Percentiles rank a stretch among this genome's conserved stretches.
Evolutionary conservation across 805 yeast genomes (phyloP).

Genomic region (Komagataella populi): DNA sequence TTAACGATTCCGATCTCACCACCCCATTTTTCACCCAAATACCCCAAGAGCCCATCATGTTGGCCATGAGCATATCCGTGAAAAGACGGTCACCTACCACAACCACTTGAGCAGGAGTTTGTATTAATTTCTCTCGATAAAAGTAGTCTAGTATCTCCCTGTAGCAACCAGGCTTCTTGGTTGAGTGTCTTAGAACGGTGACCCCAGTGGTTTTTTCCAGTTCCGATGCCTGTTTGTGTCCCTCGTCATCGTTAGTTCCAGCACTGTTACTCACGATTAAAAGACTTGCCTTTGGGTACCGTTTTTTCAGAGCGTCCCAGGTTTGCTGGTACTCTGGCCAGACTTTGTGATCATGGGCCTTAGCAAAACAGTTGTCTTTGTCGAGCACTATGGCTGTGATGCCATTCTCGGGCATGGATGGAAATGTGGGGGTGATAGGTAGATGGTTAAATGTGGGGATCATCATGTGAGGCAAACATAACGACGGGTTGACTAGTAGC

Average conservation of each 20-base stretch:
- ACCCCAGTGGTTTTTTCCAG: constrained; percentile 59
- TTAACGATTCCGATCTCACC: constrained; percentile 29
- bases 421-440: constrained; percentile 23
- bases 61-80: constrained; percentile 91
- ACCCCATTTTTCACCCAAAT: constrained; percentile 82
- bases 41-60: constrained; percentile 78
- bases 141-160: constrained; percentile 55
- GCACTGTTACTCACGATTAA: constrained; percentile 88
- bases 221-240: constrained; percentile 41
- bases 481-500: constrained; percentile 45
- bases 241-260: constrained; percentile 68
- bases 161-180: constrained; percentile 76
- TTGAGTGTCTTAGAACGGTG: constrained; percentile 52
- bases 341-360: constrained; percentile 64
- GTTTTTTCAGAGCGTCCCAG: constrained; percentile 41
- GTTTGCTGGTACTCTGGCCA: constrained; percentile 54
- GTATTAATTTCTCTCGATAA: constrained; percentile 26
- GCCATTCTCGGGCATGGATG: constrained; percentile 18
- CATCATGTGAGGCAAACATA: constrained; percentile 52
- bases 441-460: constrained; percentile 46
- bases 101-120: constrained; percentile 50
- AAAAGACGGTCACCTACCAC: constrained; percentile 85
- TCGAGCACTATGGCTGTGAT: constrained; percentile 78
- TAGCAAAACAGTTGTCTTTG: constrained; percentile 91
- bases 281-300: constrained; percentile 49